Conservation (phyloP, 1,139 yeast species). For the Pichia sp. region DNA sequence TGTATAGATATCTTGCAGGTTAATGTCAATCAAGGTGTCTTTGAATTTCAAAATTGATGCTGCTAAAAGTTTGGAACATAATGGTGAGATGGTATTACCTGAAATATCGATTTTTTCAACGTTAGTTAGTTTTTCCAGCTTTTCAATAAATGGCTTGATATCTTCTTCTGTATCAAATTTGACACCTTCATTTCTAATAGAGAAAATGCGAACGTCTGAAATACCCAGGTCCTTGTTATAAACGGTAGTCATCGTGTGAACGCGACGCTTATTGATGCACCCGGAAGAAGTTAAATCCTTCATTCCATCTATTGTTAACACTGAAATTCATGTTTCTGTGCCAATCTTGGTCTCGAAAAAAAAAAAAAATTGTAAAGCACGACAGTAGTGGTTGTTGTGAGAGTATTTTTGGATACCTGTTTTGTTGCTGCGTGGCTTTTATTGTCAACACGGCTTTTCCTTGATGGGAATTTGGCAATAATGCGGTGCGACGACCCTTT, state of each 20-base stretch:
- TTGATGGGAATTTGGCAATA: too few relatives aligned
- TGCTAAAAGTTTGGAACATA: constrained; percentile 70
- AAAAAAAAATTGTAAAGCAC: too few relatives aligned
- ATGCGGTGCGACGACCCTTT: too few relatives aligned
- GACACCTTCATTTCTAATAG: constrained; percentile 69
- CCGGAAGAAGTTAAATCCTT: too few relatives aligned
- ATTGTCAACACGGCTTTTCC: too few relatives aligned
- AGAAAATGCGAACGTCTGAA: constrained; percentile 25
- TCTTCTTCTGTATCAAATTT: constrained; percentile 72
- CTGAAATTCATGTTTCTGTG: too few relatives aligned
- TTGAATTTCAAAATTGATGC: constrained; percentile 42
- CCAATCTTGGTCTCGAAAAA: too few relatives aligned
- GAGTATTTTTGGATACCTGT: too few relatives aligned
- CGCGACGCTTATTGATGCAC: too few relatives aligned
- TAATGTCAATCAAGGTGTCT: constrained; percentile 51
- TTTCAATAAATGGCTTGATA: constrained; percentile 55
- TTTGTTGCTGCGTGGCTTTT: too few relatives aligned
- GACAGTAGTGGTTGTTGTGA: too few relatives aligned
- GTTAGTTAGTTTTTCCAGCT: constrained; percentile 33
- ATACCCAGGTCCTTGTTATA: constrained; percentile 25
- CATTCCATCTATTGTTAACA: too few relatives aligned
- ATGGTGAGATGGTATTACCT: constrained; percentile 93
- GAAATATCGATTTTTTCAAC: constrained; percentile 66
- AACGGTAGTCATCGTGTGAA: constrained; percentile 23
- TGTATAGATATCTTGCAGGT: constrained; percentile 88